Base-by-base conservation (phyloP, 805 yeast species). In the baker's yeast (Saccharomyces cerevisiae) region DNA sequence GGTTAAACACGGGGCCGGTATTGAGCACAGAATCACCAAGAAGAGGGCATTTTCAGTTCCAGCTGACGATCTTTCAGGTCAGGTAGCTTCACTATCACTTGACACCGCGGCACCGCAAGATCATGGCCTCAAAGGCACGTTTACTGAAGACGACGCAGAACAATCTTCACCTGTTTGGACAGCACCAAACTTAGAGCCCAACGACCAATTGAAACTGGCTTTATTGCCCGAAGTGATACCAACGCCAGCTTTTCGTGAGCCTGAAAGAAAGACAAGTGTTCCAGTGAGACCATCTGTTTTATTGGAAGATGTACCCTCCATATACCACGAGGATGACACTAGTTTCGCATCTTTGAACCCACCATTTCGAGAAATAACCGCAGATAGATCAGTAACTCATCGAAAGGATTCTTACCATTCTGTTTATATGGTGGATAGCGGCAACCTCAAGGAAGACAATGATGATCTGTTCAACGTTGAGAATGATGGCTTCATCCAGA, bases 401-500 rank as follows among this genome's bases (percentile, higher is more conserved):
- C 64, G 77, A 51, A 73, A 73, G 53, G 74, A 70, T 51, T 73
- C 77, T 1, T 70, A 71, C 51, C 74, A 72, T 53, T 73, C 76
- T 1, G 73, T 73, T 4, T 72, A 73, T 56, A 73, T 72, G 60
- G 61, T 61, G 51, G 70, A 65, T 14, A 62, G 62, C 6, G 73
- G 64, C 6, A 59, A 59, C 4, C 57, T 57, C 14, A 60, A 58
- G 10, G 61, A 59, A 22, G 30, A 51, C 26, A 48, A 49, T 17
- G 50, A 55, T 5, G 55, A 53, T 6, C 31, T 51, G 4, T 54
- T 46, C 21, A 55, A 66, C 29, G 64, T 64, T 46, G 53, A 50
- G 14, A 30, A 58, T 4, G 63, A 57, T 47, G 56, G 50, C 26
- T 59, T 57, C 27, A 58, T 61, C 13, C 65, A 65, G 46, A 57